Conservation (phyloP, 495 filamentous ascomycete genomes). For the Trichoderma reesei region DNA sequence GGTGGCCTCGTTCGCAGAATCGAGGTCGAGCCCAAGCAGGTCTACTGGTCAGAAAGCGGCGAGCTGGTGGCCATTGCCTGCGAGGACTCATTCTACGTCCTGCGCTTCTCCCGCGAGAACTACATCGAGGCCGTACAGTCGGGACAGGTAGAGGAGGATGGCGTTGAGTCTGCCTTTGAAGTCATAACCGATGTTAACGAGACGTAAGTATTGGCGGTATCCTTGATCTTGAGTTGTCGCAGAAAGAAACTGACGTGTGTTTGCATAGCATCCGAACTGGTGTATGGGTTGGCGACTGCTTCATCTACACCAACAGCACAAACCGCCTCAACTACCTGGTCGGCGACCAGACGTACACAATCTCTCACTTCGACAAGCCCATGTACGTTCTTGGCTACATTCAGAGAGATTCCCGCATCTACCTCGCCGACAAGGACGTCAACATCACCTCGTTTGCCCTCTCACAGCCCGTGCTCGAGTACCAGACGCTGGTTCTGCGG, state of each 20-base stretch:
- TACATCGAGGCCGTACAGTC: conserved; percentile 73
- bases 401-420: conserved; percentile 83
- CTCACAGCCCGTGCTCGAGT: conserved; percentile 90
- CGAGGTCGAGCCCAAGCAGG: conserved; percentile 79
- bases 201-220: conserved; percentile 37
- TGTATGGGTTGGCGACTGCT: conserved; percentile 96
- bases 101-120: conserved; percentile 81
- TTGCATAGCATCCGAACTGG: conserved; percentile 69
- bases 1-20: conserved; percentile 85
- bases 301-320: conserved; percentile 95
- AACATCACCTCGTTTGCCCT: conserved; percentile 82
- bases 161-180: conserved; percentile 94
- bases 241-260: neutral
- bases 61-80: conserved; percentile 89
- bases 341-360: conserved; percentile 96
- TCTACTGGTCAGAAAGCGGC: conserved; percentile 96
- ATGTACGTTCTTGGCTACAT: conserved; percentile 96
- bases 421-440: conserved; percentile 92
- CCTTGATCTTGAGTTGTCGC: neutral
- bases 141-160: conserved; percentile 83
- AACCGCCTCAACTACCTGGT: conserved; percentile 98
- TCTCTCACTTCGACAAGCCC: conserved; percentile 89
- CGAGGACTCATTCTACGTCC: conserved; percentile 90
- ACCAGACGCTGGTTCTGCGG: conserved; percentile 90
- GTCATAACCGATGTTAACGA: conserved; percentile 92